Evolutionary conservation across 768 basidiomycete genomes (phyloP).

Genomic region (Clathrus columnatus): DNA sequence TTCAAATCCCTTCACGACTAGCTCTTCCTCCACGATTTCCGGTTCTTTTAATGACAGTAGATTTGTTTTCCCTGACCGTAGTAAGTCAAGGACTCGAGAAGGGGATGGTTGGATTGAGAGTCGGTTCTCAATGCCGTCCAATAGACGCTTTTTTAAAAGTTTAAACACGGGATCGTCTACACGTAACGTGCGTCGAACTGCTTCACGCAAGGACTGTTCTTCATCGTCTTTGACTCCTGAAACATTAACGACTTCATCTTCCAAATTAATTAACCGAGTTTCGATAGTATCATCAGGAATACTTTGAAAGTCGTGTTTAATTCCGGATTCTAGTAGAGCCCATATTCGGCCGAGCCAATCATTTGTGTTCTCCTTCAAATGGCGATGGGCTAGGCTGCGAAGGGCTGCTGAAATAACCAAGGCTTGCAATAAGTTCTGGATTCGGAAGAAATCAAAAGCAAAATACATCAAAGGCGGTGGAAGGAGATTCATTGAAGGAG

Average conservation of each 20-base stretch:
- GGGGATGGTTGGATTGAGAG: constrained; percentile 15
- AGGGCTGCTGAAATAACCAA: constrained; percentile 56
- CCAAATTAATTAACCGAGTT: constrained; percentile 59
- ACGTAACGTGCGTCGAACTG: constrained; percentile 55
- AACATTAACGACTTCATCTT: constrained; percentile 62
- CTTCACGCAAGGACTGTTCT: constrained; percentile 45
- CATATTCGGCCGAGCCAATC: constrained; percentile 56
- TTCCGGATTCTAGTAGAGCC: constrained; percentile 55
- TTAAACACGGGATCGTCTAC: constrained; percentile 57
- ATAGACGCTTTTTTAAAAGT: constrained; percentile 51
- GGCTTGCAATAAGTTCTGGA: constrained; percentile 67
- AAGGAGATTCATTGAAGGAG: constrained; percentile 32
- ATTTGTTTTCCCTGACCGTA: constrained; percentile 22
- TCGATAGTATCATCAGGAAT: constrained; percentile 20
- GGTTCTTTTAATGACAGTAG: not conserved
- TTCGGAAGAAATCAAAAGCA: constrained; percentile 40
- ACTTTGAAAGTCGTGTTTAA: too few species aligned
- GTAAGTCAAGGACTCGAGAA: constrained; percentile 16
- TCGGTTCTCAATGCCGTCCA: constrained; percentile 29
- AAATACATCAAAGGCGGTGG: constrained; percentile 63
- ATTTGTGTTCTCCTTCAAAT: constrained; percentile 10
- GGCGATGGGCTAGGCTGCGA: constrained; percentile 44
- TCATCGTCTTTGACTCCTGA: constrained; percentile 26
- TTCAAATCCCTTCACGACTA: constrained; percentile 57
- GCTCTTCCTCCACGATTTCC: constrained; percentile 4